Evolutionary conservation across 768 basidiomycete species (phyloP).

Genomic region (Floccularia luteovirens): DNA sequence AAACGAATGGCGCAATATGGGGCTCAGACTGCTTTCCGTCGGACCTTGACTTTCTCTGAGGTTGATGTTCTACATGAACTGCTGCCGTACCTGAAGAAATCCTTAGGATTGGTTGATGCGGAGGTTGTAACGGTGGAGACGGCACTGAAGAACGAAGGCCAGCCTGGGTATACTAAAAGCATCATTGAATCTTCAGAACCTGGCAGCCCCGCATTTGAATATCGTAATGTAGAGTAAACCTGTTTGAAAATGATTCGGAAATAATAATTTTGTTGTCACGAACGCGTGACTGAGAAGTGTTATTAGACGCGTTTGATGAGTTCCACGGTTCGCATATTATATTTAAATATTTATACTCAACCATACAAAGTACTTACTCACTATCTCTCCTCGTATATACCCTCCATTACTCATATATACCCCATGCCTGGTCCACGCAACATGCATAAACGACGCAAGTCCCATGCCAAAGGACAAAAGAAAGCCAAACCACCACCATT

Average conservation of each 20-base stretch:
- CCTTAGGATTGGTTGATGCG: slow-evolving; percentile 62
- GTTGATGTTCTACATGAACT: slow-evolving; percentile 61
- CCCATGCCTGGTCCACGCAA: slow-evolving; percentile 57
- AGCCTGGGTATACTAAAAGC: slow-evolving; percentile 51
- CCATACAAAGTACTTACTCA: not conserved
- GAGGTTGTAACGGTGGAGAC: slow-evolving; percentile 67
- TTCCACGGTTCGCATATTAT: not conserved
- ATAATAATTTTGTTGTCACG: not conserved
- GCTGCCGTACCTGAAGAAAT: slow-evolving; percentile 74
- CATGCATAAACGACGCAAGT: slow-evolving; percentile 35
- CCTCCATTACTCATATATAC: no score
- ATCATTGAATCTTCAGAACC: slow-evolving; percentile 88
- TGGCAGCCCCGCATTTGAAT: slow-evolving; percentile 80
- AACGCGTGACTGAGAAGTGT: slow-evolving; percentile 1
- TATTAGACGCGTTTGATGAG: not conserved
- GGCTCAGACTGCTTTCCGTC: slow-evolving; percentile 70
- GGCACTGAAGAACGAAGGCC: slow-evolving; percentile 43
- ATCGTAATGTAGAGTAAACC: slow-evolving; percentile 56
- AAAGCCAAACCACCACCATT: not conserved
- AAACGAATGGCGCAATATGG: slow-evolving; percentile 79
- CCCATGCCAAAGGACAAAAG: slow-evolving; percentile 23
- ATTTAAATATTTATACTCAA: not conserved
- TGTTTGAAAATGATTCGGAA: no score
- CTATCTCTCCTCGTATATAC: no score
- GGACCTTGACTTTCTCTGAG: slow-evolving; percentile 81